Conservation (phyloP, 2,329 filamentous ascomycete genomes). For the Xylaria sp. region DNA sequence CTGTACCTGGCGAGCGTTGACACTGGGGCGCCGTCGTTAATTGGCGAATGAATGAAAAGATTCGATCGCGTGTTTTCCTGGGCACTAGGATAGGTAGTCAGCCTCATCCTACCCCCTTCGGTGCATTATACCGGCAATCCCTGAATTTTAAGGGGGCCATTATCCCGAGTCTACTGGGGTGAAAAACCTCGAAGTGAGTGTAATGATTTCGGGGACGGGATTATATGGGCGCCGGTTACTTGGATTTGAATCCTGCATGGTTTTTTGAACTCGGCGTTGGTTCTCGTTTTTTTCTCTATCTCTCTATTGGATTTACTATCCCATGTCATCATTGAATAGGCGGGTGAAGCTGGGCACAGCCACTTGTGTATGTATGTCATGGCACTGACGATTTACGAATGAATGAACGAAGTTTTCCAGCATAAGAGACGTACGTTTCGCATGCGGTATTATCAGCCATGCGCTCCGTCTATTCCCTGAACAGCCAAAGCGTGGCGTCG, state of each 20-base stretch:
- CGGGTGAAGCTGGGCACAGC: conserved; percentile 21
- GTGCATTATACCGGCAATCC: conserved; percentile 20
- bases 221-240: conserved; percentile 27
- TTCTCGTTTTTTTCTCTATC: background rate
- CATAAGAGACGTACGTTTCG: conserved; percentile 2
- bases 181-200: conserved; percentile 15
- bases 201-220: conserved; percentile 19
- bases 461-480: conserved; percentile 18
- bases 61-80: conserved; percentile 14
- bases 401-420: conserved; percentile 25
- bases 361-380: conserved; percentile 24
- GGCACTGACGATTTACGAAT: conserved; percentile 34
- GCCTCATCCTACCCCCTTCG: conserved; percentile 28
- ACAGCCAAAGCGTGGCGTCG: conserved; percentile 37
- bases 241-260: conserved; percentile 35
- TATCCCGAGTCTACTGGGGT: conserved; percentile 10
- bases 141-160: conserved; percentile 9
- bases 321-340: conserved; percentile 26
- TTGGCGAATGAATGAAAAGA: conserved; percentile 28
- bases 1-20: conserved; percentile 3
- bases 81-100: conserved; percentile 19
- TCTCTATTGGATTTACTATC: conserved; percentile 6
- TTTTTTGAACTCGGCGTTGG: conserved; percentile 12
- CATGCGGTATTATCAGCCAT: conserved; percentile 6
- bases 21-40: conserved; percentile 31